Evolutionary conservation across 2,329 filamentous ascomycete species (phyloP).

Genomic region (Cryphonectria carpinicola): DNA sequence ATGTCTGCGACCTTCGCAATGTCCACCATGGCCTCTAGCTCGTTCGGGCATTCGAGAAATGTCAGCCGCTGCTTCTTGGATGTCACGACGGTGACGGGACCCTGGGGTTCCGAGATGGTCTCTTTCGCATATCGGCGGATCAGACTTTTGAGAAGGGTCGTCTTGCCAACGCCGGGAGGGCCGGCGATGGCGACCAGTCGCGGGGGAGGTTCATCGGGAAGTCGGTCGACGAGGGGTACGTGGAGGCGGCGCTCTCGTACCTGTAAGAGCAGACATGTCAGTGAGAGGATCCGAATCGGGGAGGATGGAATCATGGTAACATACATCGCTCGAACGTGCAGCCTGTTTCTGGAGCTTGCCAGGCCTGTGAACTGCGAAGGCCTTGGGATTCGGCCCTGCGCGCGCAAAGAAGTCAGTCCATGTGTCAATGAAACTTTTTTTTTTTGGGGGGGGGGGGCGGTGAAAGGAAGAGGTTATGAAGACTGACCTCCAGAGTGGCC

Average conservation of each 20-base stretch:
- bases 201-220: slow-evolving; percentile 93
- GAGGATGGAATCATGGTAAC: slow-evolving; percentile 48
- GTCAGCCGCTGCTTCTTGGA: slow-evolving; percentile 94
- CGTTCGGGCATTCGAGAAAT: slow-evolving; percentile 96
- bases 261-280: slow-evolving; percentile 32
- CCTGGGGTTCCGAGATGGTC: slow-evolving; percentile 84
- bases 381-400: slow-evolving; percentile 81
- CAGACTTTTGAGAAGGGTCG: slow-evolving; percentile 91
- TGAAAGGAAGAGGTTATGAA: not conserved
- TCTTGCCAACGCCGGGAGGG: slow-evolving; percentile 93
- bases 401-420: slow-evolving; percentile 12
- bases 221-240: slow-evolving; percentile 92
- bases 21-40: slow-evolving; percentile 95
- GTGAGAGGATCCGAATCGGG: not conserved
- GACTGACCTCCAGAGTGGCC: slow-evolving; percentile 59
- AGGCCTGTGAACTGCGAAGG: slow-evolving; percentile 82
- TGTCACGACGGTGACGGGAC: slow-evolving; percentile 93
- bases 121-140: slow-evolving; percentile 96
- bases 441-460: too few species aligned
- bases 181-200: slow-evolving; percentile 93
- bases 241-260: slow-evolving; percentile 65
- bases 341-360: slow-evolving; percentile 79
- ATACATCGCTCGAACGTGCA: slow-evolving; percentile 68
- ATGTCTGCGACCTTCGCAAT: slow-evolving; percentile 97
- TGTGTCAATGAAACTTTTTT: not conserved